These are phyloP conservation scores for Phytopythium delawarense DNA, from an alignment of 352 stramenopile genomes.

Conservation along the genomic window DNA sequence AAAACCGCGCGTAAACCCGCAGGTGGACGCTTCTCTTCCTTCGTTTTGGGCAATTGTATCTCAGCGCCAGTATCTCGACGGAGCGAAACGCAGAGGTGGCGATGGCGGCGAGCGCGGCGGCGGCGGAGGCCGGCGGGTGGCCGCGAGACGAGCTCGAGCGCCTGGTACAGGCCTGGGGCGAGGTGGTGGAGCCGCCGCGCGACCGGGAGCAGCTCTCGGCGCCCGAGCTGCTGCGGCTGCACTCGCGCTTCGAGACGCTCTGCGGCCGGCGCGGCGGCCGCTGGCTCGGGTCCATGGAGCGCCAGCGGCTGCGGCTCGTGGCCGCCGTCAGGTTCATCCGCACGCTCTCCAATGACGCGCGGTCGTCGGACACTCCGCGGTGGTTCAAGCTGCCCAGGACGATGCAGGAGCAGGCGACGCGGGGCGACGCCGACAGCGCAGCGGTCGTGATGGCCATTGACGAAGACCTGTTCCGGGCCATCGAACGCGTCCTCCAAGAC, in stretches of 20 bases:
- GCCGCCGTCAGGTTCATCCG: slow-evolving; percentile 23
- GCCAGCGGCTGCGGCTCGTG: slow-evolving; percentile 25
- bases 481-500: slow-evolving; percentile 16
- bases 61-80: slow-evolving; percentile 3
- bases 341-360: slow-evolving; percentile 17
- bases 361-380: slow-evolving; percentile 8
- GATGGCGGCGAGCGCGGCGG: not conserved
- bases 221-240: slow-evolving; percentile 15
- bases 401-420: slow-evolving; percentile 19
- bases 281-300: slow-evolving; percentile 15
- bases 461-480: slow-evolving; percentile 16
- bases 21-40: too few species aligned
- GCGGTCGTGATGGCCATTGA: slow-evolving; percentile 18
- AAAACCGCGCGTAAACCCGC: not conserved
- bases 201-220: slow-evolving; percentile 22
- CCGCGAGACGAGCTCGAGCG: slow-evolving; percentile 24
- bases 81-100: slow-evolving; percentile 1
- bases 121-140: slow-evolving; percentile 24
- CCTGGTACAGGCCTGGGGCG: slow-evolving; percentile 29
- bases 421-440: slow-evolving; percentile 7
- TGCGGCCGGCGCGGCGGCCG: slow-evolving; percentile 12
- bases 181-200: slow-evolving; percentile 16
- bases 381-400: slow-evolving; percentile 22
- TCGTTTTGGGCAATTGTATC: not conserved
- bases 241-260: slow-evolving; percentile 15